Conservation (phyloP, 2,329 filamentous ascomycete genomes). For the Conoideocrella luteorostrata region DNA sequence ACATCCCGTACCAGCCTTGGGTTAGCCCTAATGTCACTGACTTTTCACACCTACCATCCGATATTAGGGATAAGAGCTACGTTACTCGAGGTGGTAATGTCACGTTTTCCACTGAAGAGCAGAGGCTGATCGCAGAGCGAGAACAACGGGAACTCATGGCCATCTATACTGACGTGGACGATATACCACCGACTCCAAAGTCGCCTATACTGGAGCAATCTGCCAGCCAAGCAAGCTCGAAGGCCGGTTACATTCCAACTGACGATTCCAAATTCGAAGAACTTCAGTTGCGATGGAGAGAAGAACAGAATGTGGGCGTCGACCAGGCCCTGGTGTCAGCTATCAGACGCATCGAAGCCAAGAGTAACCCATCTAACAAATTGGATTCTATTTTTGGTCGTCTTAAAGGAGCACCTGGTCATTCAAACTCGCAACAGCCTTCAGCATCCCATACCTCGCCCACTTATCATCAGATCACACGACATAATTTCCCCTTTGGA, state of each 20-base stretch:
- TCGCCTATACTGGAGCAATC: conserved; percentile 38
- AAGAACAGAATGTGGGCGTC: conserved; percentile 38
- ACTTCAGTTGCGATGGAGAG: conserved; percentile 42
- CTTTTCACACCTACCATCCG: conserved; percentile 40
- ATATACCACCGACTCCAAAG: conserved; percentile 51
- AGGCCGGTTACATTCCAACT: conserved; percentile 30
- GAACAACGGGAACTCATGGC: conserved; percentile 56
- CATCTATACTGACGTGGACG: conserved; percentile 47
- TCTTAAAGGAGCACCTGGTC: conserved; percentile 17
- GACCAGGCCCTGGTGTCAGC: conserved; percentile 37
- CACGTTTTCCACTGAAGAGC: conserved; percentile 47
- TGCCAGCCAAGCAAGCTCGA: conserved; percentile 17
- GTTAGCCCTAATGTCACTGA: conserved; percentile 40
- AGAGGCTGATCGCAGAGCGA: conserved; percentile 48
- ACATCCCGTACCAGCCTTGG: conserved; percentile 48
- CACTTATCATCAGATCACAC: neutral
- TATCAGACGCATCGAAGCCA: conserved; percentile 35
- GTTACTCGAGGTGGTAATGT: conserved; percentile 48
- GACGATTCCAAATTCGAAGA: conserved; percentile 39
- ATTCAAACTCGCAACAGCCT: conserved; percentile 8
- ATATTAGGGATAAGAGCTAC: conserved; percentile 42
- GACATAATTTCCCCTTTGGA: conserved; percentile 23
- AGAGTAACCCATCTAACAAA: conserved; percentile 27
- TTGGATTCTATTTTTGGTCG: conserved; percentile 34
- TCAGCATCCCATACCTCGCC: neutral